Evolutionary conservation across 2,329 filamentous ascomycete species (phyloP), one percentile per base, ranked within the genome.

Genomic region (Beauveria sp.): DNA sequence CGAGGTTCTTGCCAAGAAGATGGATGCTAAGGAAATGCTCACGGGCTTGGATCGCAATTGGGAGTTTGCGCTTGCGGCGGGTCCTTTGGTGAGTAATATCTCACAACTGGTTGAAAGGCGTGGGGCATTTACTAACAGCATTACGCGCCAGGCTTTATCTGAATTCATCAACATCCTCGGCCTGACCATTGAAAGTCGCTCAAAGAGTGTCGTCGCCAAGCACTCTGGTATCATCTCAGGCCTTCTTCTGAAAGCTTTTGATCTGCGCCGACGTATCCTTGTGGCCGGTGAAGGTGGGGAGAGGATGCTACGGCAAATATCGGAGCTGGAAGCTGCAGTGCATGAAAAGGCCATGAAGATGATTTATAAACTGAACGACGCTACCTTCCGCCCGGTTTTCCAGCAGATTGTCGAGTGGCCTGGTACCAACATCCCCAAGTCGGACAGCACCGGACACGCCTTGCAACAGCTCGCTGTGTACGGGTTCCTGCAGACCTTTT

Each of bases 281-380:
- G 72, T 73, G 10, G 79, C 82, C 63, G 76, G 80, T 38, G 76
- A 83, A 1, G 73, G 79, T 26, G 72, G 70, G 61, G 75, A 80
- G 40, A 73, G 78, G 48, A 69, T 65, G 42, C 70, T 79, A 18
- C 75, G 81, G 16, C 76, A 82, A 50, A 73, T 90, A 6, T 74
- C 79, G 22, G 78, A 80, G 48, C 78, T 91, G 14, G 91, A 96
- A 71, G 76, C 78, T 2, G 78, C 80, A 12, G 70, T 90, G 66
- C 88, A 91, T 70, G 83, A 88, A 10, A 85, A 89, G 14, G 85
- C 88, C 0, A 83, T 99, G 63, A 90, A 91, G 74, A 95, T 97
- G 87, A 89, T 96, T 60, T 91, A 96, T 79, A 98, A 98, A 79
- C 84, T 99, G 64, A 98, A 97, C 75, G 95, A 99, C 71, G 88